Evolutionary conservation across 768 basidiomycete genomes (phyloP), one percentile per base, ranked within the genome.

Genomic region (Paxillus involutus): DNA sequence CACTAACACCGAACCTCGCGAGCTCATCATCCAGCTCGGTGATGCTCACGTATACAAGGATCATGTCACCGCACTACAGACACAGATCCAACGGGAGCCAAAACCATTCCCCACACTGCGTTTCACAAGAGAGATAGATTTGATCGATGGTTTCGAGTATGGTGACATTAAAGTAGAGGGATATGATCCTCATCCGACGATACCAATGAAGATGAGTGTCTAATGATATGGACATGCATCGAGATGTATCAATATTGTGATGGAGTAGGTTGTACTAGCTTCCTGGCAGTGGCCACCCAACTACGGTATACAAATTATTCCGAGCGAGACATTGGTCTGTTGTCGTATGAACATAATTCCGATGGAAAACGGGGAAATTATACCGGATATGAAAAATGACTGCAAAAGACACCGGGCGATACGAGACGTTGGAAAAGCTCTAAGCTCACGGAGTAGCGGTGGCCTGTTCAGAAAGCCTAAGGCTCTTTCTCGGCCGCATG

Each of bases 141-240:
- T 83, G 55, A 89, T 98, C 40, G 94, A 97, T 67, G 86, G 85
- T 51, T 93, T 96, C 64, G 76, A 73, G 52, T 81, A 78, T 49
- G 81, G 80, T n/a, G 95, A 98, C 70, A 83, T 97, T 52, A 80
- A 85, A 48, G 82, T 98, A 10, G 88, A 92, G 52, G 91, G 91
- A 3, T 98, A 98, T 65, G 78, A 89, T 57, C 87, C 91, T 10
- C 82, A 93, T 68, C 86, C 86, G 2, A 77, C 81, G 58, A 91
- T 98, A 62, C 77, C 89, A 30, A 97, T 97, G 94, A 94, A 94
- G 76, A 97, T 98, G 96, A 94, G 90, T 69, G 91, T 93, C 43
- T 91, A 71, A 16, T 21, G 16, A 37, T 30, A 12, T 3, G 32
- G n/a, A 5, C 5, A 24, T 21, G 33, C 44, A 24, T 11, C 10